Conservation (phyloP, 306 rosid genomes). For the Pachyrhizus erosus region DNA sequence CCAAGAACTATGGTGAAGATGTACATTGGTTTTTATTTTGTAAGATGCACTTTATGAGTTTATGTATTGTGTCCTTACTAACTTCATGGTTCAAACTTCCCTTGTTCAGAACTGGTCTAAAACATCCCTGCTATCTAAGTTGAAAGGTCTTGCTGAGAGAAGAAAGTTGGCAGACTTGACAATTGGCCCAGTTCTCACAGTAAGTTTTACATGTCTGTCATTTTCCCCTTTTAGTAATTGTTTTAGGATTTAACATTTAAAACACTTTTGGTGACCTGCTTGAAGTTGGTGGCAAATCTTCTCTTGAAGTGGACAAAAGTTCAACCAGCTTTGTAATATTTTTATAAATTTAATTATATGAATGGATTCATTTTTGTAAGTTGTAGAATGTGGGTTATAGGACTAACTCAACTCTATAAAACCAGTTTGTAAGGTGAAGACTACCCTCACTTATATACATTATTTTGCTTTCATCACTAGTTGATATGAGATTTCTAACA, state of each 20-base stretch:
- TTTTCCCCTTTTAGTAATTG: neutral
- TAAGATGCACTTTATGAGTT: neutral
- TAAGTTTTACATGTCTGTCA: conserved; percentile 43
- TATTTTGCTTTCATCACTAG: too few species aligned
- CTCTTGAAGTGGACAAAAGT: neutral
- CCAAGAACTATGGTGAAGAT: conserved; percentile 10
- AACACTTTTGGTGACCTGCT: neutral
- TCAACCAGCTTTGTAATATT: neutral
- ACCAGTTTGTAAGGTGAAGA: too few species aligned
- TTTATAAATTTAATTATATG: conserved; percentile 2
- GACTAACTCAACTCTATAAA: too few species aligned
- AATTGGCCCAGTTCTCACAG: conserved; percentile 91
- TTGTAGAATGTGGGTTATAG: too few species aligned
- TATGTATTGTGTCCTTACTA: conserved; percentile 22
- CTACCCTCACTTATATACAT: too few species aligned
- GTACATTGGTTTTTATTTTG: neutral
- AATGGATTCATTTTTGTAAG: neutral
- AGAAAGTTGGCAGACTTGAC: conserved; percentile 91
- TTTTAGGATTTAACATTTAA: neutral
- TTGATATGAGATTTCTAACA: too few species aligned
- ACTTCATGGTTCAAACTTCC: conserved; percentile 35
- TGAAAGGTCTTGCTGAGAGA: conserved; percentile 84
- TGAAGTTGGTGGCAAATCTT: conserved; percentile 10
- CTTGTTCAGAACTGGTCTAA: conserved; percentile 80
- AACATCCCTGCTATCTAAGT: conserved; percentile 73